Evolutionary conservation across 1,139 yeast species (phyloP).

Genomic region (Blastobotrys petasosporus): DNA sequence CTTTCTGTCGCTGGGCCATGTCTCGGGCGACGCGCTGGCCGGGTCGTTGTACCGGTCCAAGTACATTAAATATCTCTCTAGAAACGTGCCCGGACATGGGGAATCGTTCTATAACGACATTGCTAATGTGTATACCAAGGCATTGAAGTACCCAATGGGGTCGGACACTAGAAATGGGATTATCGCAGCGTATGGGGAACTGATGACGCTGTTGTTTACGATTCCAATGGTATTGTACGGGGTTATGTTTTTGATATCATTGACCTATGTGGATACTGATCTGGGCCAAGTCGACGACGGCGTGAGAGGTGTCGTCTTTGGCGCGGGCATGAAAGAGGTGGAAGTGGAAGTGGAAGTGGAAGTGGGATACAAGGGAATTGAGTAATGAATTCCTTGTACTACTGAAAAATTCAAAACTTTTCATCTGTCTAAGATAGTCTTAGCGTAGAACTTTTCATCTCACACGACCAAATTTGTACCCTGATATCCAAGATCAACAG

Average conservation of each 20-base stretch:
- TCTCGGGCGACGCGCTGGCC: slow-evolving; percentile 18
- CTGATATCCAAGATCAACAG: no score
- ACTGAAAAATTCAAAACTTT: no score
- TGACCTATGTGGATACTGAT: slow-evolving; percentile 12
- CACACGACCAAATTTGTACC: no score
- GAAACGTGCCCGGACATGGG: slow-evolving; percentile 9
- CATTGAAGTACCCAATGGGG: slow-evolving; percentile 14
- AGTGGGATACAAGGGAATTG: no score
- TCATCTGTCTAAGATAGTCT: no score
- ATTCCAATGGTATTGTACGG: slow-evolving; percentile 15
- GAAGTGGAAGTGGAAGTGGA: no score
- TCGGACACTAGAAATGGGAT: slow-evolving; percentile 14
- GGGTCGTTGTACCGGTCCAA: slow-evolving; percentile 17
- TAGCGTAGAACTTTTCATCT: no score
- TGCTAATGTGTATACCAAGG: slow-evolving; percentile 15
- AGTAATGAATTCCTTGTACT: no score
- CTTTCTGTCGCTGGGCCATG: slow-evolving; percentile 18
- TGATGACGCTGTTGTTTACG: slow-evolving; percentile 14
- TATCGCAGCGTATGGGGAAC: slow-evolving; percentile 11
- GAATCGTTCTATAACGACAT: slow-evolving; percentile 11
- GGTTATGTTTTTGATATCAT: slow-evolving; percentile 13
- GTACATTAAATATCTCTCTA: slow-evolving; percentile 12
- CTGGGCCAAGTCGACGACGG: slow-evolving; percentile 8
- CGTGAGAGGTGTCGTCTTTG: slow-evolving; percentile 6
- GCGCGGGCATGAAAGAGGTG: neutral